Evolutionary conservation across 345 rosid genomes (phyloP).

Genomic region (Triadica sebifera): DNA sequence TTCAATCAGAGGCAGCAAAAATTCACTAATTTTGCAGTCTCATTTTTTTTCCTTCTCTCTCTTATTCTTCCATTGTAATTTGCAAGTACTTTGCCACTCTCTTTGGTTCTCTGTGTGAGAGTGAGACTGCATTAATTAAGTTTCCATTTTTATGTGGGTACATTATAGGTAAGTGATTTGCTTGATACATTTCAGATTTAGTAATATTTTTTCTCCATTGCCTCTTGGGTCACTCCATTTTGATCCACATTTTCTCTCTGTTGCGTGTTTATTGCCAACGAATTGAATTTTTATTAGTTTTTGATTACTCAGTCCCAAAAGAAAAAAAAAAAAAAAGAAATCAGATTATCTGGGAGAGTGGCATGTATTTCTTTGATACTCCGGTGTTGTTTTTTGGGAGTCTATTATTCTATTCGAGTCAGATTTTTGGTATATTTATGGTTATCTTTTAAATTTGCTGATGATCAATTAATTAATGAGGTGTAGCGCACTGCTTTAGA

Average conservation of each 20-base stretch:
- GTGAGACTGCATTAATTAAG: not conserved
- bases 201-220: not conserved
- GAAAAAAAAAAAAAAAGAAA: not conserved
- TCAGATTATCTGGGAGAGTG: not conserved
- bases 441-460: not conserved
- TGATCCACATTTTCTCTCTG: not conserved
- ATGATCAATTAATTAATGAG: not conserved
- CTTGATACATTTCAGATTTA: slow-evolving; percentile 5
- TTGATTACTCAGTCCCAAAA: not conserved
- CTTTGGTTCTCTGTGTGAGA: not conserved
- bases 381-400: not conserved
- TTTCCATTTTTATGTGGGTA: not conserved
- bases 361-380: not conserved
- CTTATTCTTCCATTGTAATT: not conserved
- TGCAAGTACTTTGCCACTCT: slow-evolving; percentile 2
- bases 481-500: not conserved
- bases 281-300: not conserved
- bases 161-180: not conserved
- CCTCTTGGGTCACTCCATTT: not conserved
- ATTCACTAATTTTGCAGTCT: not conserved
- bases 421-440: not conserved
- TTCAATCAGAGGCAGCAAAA: not conserved
- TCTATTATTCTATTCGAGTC: not conserved
- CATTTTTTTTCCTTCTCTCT: not conserved
- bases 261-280: not conserved